These are phyloP conservation scores for Colletotrichum sidae DNA, from an alignment of 2,329 filamentous ascomycete genomes.

Conservation along the genomic window DNA sequence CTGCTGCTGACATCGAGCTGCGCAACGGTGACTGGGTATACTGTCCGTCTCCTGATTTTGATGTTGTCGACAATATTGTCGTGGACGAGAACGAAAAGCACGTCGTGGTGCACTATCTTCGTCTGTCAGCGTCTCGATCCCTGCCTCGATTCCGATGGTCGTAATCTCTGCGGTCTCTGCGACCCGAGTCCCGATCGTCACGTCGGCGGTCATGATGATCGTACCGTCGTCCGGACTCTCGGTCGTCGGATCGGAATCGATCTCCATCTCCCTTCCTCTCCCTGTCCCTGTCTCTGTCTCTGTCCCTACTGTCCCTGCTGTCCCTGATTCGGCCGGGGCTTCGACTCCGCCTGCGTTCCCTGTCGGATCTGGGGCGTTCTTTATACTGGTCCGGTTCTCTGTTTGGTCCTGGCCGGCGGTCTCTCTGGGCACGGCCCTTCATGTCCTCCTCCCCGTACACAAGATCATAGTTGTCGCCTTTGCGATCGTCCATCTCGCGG, in stretches of 20 bases:
- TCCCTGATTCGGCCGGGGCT: conserved; percentile 45
- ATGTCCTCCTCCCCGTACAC: conserved; percentile 82
- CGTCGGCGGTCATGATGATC: conserved; percentile 39
- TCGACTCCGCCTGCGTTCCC: conserved; percentile 56
- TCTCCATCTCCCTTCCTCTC: conserved; percentile 25
- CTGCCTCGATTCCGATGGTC: conserved; percentile 45
- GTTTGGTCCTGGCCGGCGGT: conserved; percentile 36
- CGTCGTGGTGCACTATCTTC: conserved; percentile 28
- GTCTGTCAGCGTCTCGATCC: conserved; percentile 46
- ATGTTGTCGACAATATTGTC: neutral
- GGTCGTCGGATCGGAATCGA: conserved; percentile 33
- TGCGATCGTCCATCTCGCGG: conserved; percentile 67
- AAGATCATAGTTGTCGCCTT: conserved; percentile 75
- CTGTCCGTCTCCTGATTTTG: conserved; percentile 7
- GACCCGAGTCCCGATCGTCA: conserved; percentile 44
- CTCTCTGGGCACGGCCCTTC: conserved; percentile 59
- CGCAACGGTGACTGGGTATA: conserved; percentile 29
- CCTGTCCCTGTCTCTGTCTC: conserved; percentile 26
- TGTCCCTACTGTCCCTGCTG: conserved; percentile 19
- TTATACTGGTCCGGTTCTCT: conserved; percentile 28
- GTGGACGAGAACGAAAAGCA: conserved; percentile 12
- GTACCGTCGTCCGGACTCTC: conserved; percentile 32
- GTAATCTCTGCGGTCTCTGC: conserved; percentile 49
- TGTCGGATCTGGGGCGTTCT: conserved; percentile 30
- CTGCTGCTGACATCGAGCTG: conserved; percentile 6